phyloP scores from a whole-genome alignment of 345 rosid species.

The Camelina sativa region DNA sequence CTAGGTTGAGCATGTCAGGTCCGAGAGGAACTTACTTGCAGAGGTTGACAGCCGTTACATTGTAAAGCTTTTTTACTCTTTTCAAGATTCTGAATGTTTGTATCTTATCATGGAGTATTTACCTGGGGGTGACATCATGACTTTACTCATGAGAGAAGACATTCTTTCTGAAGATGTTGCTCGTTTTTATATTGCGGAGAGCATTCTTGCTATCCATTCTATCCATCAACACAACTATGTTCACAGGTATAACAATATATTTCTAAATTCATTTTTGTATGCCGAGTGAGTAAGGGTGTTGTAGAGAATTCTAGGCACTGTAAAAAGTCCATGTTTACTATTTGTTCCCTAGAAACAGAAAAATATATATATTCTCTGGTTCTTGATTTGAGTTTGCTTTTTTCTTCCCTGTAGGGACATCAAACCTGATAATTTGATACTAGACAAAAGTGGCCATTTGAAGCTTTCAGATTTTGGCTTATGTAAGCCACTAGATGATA shows the following conservation, averaged over 20 bases:
- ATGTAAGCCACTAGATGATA: slow-evolving; percentile 95
- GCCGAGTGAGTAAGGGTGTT: slow-evolving; percentile 18
- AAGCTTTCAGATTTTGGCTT: slow-evolving; percentile 99
- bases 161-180: slow-evolving; percentile 92
- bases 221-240: slow-evolving; percentile 86
- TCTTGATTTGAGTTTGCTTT: slow-evolving; percentile 23
- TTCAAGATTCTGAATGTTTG: slow-evolving; percentile 94
- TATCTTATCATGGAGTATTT: slow-evolving; percentile 98
- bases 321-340: background rate
- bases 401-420: slow-evolving; percentile 73
- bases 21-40: slow-evolving; percentile 96
- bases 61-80: slow-evolving; percentile 90
- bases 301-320: slow-evolving; percentile 1
- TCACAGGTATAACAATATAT: slow-evolving; percentile 61
- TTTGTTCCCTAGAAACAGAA: slow-evolving; percentile 2
- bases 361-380: background rate
- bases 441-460: slow-evolving; percentile 92
- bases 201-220: slow-evolving; percentile 85
- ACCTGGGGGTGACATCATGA: slow-evolving; percentile 99
- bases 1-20: slow-evolving; percentile 98
- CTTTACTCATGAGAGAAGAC: slow-evolving; percentile 97
- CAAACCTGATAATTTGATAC: slow-evolving; percentile 94
- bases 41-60: slow-evolving; percentile 98
- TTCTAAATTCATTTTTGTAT: background rate
- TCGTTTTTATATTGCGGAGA: slow-evolving; percentile 88